Conservation (phyloP, 805 yeast species). For the Nakazawaea anatomiae region DNA sequence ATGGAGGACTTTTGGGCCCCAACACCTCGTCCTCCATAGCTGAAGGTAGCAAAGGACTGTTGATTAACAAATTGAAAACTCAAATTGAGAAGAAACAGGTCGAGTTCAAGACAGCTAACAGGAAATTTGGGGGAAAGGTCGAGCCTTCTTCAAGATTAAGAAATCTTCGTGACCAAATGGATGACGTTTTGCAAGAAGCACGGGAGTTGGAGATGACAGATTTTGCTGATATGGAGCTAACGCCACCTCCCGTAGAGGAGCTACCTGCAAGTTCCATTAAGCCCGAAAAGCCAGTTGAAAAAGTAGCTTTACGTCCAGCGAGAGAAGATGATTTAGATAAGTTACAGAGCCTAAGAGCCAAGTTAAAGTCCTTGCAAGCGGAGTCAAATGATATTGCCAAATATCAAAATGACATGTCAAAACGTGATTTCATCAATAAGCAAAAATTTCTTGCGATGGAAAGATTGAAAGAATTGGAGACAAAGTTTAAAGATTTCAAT, state of each 20-base stretch:
- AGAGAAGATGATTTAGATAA: conserved; percentile 49
- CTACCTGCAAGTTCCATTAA: conserved; percentile 5
- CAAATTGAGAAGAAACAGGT: conserved; percentile 42
- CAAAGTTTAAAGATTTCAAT: conserved; percentile 57
- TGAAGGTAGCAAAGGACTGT: conserved; percentile 18
- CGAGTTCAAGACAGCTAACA: conserved; percentile 23
- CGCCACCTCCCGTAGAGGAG: conserved; percentile 9
- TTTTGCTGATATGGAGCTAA: conserved; percentile 45
- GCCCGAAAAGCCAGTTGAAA: conserved; percentile 8
- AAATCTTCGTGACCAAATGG: conserved; percentile 77
- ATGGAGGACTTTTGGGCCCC: conserved; percentile 20
- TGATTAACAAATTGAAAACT: conserved; percentile 34
- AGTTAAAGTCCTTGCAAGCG: conserved; percentile 55
- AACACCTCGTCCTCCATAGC: conserved; percentile 22
- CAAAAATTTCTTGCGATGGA: conserved; percentile 66
- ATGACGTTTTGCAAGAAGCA: conserved; percentile 76
- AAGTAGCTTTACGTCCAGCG: conserved; percentile 33
- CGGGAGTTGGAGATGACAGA: conserved; percentile 82
- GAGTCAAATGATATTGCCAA: conserved; percentile 77
- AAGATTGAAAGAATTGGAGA: conserved; percentile 65
- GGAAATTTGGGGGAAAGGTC: conserved; percentile 37
- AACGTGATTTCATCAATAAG: conserved; percentile 49
- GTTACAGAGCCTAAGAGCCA: conserved; percentile 48
- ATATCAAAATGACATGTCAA: conserved; percentile 41
- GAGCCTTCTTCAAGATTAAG: conserved; percentile 78